Percentiles rank a stretch among this genome's conserved stretches.
These are phyloP conservation scores for Spizellomyces sp. DNA, from an alignment of 192 early-diverging fungal species.

Conservation along the genomic window DNA sequence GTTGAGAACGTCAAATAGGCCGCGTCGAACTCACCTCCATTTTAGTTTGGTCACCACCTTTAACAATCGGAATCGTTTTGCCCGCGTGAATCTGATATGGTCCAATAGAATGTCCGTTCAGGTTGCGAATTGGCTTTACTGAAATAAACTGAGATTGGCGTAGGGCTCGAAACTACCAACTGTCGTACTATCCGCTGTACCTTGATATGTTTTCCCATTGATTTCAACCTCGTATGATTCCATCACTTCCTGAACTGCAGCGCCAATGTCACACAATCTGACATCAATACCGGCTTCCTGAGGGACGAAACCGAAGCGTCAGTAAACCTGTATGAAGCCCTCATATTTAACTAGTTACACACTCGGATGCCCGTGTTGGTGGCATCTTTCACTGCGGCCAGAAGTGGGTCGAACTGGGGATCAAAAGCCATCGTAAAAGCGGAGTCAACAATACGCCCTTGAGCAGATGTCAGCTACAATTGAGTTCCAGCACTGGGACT, in stretches of 20 bases:
- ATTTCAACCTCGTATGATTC: slow-evolving; percentile 97
- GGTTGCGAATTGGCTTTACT: slow-evolving; percentile 93
- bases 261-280: slow-evolving; percentile 91
- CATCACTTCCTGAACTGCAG: slow-evolving; percentile 96
- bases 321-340: background rate
- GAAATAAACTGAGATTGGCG: background rate
- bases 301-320: background rate
- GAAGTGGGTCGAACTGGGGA: slow-evolving; percentile 81
- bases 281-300: slow-evolving; percentile 97
- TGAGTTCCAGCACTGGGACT: background rate
- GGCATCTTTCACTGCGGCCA: slow-evolving; percentile 89
- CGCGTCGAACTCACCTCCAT: slow-evolving; percentile 68
- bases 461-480: slow-evolving; percentile 6
- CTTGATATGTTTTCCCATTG: slow-evolving; percentile 87
- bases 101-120: slow-evolving; percentile 94
- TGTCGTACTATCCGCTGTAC: slow-evolving; percentile 24
- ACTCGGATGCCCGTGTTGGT: slow-evolving; percentile 87
- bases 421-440: slow-evolving; percentile 95
- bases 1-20: too few relatives aligned
- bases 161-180: background rate
- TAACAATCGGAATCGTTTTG: slow-evolving; percentile 95
- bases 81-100: slow-evolving; percentile 91
- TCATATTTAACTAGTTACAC: slow-evolving; percentile 26
- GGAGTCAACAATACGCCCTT: slow-evolving; percentile 89
- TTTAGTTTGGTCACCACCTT: slow-evolving; percentile 82